Conservation (phyloP, 495 filamentous ascomycete species). For the Copromyces sp. region DNA sequence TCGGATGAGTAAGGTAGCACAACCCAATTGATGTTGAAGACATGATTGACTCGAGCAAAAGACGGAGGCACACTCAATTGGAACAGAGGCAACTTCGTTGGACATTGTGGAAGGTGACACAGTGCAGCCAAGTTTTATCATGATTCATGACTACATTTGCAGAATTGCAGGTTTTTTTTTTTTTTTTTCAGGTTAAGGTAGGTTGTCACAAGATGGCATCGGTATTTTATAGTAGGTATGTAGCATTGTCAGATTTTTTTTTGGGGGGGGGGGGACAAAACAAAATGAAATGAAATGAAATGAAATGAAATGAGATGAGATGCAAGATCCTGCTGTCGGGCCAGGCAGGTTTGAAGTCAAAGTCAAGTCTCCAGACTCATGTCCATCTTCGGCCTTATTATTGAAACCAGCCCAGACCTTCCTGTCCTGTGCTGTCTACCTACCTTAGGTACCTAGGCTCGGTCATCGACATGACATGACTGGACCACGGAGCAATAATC, state of each 20-base stretch:
- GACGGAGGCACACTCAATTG: neutral
- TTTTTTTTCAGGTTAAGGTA: too few relatives aligned
- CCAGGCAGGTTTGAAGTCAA: too few relatives aligned
- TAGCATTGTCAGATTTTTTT: neutral
- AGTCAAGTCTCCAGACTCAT: neutral
- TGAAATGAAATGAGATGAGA: too few relatives aligned
- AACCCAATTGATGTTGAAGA: neutral
- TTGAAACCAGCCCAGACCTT: too few relatives aligned
- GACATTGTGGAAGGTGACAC: neutral
- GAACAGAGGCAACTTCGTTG: neutral
- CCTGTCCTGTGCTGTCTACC: too few relatives aligned
- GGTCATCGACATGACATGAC: too few relatives aligned
- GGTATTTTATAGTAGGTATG: neutral
- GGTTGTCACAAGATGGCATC: neutral
- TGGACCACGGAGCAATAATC: too few relatives aligned
- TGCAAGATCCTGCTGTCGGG: neutral
- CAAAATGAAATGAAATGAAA: neutral
- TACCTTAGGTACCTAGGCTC: too few relatives aligned
- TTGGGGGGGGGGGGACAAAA: too few relatives aligned
- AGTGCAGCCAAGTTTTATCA: neutral
- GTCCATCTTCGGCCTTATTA: neutral
- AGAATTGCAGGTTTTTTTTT: neutral
- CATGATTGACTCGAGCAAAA: neutral
- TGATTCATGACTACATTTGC: neutral
- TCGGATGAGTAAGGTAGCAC: neutral